phyloP scores from a whole-genome alignment of 2,329 filamentous ascomycete genomes.

The Byssochlamys sp. region DNA sequence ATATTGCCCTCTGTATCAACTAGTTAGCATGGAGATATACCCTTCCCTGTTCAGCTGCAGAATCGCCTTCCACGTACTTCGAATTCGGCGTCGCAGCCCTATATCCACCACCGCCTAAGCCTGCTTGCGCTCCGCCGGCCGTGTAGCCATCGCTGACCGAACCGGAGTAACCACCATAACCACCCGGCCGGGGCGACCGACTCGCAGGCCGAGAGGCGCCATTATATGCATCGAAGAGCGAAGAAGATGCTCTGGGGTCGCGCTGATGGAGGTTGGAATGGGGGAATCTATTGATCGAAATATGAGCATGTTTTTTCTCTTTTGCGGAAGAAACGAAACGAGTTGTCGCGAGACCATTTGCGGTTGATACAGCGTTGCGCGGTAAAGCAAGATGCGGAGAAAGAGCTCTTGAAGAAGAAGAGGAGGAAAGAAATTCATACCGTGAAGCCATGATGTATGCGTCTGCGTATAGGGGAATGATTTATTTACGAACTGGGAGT shows the following conservation, averaged over 20 bases:
- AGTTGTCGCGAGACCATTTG: background rate
- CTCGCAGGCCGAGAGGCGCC: conserved; percentile 41
- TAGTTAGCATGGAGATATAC: background rate
- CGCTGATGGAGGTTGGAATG: conserved; percentile 59
- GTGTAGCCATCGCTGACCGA: conserved; percentile 3
- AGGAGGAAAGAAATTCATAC: conserved; percentile 11
- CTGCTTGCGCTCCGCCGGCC: conserved; percentile 12
- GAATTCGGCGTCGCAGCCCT: conserved; percentile 63
- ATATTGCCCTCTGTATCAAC: conserved; percentile 64
- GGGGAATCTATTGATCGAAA: conserved; percentile 47
- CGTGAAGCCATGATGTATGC: conserved; percentile 25
- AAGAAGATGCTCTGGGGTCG: conserved; percentile 57
- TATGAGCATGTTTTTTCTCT: conserved; percentile 1
- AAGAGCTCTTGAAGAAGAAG: background rate
- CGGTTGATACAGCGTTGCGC: too few relatives aligned
- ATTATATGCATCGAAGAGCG: conserved; percentile 63
- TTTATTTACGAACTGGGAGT: background rate
- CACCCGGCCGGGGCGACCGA: conserved; percentile 42
- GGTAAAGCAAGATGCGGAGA: background rate
- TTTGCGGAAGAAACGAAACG: background rate
- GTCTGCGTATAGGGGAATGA: conserved; percentile 2
- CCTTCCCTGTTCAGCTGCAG: background rate
- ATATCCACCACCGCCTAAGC: conserved; percentile 25
- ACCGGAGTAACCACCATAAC: conserved; percentile 33
- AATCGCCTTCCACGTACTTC: conserved; percentile 39